These are phyloP conservation scores for Zygosaccharomyces lentus DNA, from an alignment of 805 yeast genomes.

Conservation along the genomic window DNA sequence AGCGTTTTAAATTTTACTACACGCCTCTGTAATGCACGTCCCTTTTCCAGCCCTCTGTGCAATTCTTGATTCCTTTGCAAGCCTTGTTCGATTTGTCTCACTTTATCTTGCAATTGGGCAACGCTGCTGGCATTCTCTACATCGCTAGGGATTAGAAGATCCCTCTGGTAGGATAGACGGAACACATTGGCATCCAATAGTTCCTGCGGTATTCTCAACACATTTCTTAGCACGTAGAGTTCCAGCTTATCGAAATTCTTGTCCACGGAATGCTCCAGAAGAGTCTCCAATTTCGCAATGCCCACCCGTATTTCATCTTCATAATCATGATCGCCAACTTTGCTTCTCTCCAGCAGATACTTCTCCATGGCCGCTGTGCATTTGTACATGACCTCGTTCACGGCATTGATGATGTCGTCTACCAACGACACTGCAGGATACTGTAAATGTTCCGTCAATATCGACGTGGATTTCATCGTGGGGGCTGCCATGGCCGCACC, in stretches of 20 bases:
- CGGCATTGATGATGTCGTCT: conserved; percentile 85
- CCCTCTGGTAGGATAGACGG: conserved; percentile 63
- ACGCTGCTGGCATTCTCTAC: conserved; percentile 10
- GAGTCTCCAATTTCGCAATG: conserved; percentile 71
- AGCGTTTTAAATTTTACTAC: background rate
- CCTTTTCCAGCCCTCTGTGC: conserved; percentile 20
- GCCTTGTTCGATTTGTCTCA: conserved; percentile 21
- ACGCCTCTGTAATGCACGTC: background rate
- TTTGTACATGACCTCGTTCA: conserved; percentile 76
- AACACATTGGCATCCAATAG: conserved; percentile 63
- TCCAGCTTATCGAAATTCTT: conserved; percentile 83
- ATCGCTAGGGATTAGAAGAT: conserved; percentile 33
- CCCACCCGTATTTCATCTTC: conserved; percentile 67
- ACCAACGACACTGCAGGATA: conserved; percentile 77
- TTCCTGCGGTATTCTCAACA: conserved; percentile 64
- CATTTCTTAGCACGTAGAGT: conserved; percentile 71
- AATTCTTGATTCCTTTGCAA: conserved; percentile 17
- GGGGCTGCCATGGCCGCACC: conserved; percentile 35
- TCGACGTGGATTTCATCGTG: conserved; percentile 39
- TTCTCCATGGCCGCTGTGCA: conserved; percentile 76
- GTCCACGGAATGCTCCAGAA: conserved; percentile 72
- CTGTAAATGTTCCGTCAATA: conserved; percentile 82
- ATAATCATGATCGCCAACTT: conserved; percentile 24
- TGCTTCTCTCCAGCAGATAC: conserved; percentile 40
- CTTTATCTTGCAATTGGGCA: conserved; percentile 19